A percentile compares a stretch with the other conserved stretches of the same genome.
Evolutionary conservation across 345 rosid genomes (phyloP).

Genomic region (Punica granatum): DNA sequence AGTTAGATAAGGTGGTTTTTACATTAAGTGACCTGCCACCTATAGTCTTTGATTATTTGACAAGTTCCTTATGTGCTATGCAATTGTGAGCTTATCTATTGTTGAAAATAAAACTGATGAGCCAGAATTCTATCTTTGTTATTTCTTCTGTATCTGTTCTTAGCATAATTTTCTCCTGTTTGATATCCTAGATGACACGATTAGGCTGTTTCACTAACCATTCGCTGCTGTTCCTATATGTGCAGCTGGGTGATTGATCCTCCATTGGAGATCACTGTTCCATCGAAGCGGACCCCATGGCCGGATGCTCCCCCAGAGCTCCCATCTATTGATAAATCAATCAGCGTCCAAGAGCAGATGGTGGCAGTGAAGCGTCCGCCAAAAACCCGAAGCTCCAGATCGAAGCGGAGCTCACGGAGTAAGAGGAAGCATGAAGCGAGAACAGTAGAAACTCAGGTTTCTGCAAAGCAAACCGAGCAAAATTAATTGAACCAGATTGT

Average conservation of each 20-base stretch:
- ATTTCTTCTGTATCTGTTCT: background rate
- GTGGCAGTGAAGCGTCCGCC: constrained; percentile 37
- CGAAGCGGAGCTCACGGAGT: constrained; percentile 52
- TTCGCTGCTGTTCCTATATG: background rate
- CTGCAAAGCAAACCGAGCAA: constrained; percentile 41
- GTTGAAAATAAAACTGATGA: background rate
- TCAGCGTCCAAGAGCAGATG: constrained; percentile 30
- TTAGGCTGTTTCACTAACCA: background rate
- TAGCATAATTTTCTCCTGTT: background rate
- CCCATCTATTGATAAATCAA: constrained; percentile 34
- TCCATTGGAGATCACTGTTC: constrained; percentile 77
- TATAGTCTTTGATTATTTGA: background rate
- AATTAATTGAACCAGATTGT: constrained; percentile 20
- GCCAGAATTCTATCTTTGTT: background rate
- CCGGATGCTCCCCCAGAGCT: constrained; percentile 93
- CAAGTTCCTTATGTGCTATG: background rate
- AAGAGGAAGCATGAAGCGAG: constrained; percentile 72
- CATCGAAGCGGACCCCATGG: constrained; percentile 87
- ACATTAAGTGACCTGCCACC: background rate
- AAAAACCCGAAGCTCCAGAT: constrained; percentile 47
- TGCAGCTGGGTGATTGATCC: constrained; percentile 91
- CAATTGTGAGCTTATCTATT: background rate
- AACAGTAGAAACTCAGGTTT: constrained; percentile 34
- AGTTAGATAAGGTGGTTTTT: too few relatives aligned
- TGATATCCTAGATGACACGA: background rate